phyloP scores from a whole-genome alignment of 164 flowering plant species.

The Kingdonia uniflora region DNA sequence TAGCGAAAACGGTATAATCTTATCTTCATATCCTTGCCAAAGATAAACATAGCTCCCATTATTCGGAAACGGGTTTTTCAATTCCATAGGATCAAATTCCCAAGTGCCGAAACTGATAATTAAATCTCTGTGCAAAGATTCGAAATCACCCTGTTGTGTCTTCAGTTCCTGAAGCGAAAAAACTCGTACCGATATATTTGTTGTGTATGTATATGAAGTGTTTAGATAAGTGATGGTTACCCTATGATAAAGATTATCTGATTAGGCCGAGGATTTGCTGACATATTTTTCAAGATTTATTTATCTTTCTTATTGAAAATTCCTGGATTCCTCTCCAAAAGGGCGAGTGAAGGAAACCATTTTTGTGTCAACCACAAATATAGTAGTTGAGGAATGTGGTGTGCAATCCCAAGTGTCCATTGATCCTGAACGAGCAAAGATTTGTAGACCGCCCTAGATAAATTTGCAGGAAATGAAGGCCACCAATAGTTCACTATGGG shows the following conservation, averaged over 20 bases:
- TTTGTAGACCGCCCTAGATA: conserved; percentile 12
- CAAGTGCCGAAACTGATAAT: conserved; percentile 26
- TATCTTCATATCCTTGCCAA: conserved; percentile 41
- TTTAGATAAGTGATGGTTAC: no score
- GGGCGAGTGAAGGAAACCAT: conserved; percentile 26
- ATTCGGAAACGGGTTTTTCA: conserved; percentile 30
- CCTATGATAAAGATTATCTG: no score
- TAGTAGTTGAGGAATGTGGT: conserved; percentile 21
- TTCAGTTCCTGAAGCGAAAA: conserved; percentile 11
- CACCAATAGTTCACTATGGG: not conserved
- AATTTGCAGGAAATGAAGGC: conserved; percentile 27
- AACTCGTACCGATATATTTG: no score
- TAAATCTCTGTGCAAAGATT: conserved; percentile 25
- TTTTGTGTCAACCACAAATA: conserved; percentile 38
- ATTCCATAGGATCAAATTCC: conserved; percentile 36
- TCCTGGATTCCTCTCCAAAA: conserved; percentile 11
- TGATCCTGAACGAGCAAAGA: conserved; percentile 17
- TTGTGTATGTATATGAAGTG: no score
- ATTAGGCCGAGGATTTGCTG: conserved; percentile 1
- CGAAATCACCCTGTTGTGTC: conserved; percentile 23
- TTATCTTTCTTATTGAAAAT: conserved; percentile 17
- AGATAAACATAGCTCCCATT: conserved; percentile 27
- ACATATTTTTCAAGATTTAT: conserved; percentile 11
- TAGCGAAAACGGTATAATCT: conserved; percentile 16
- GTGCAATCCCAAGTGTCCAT: conserved; percentile 19